Evolutionary conservation across 495 filamentous ascomycete genomes (phyloP).

Genomic region (Thermochaetoides thermophila): DNA sequence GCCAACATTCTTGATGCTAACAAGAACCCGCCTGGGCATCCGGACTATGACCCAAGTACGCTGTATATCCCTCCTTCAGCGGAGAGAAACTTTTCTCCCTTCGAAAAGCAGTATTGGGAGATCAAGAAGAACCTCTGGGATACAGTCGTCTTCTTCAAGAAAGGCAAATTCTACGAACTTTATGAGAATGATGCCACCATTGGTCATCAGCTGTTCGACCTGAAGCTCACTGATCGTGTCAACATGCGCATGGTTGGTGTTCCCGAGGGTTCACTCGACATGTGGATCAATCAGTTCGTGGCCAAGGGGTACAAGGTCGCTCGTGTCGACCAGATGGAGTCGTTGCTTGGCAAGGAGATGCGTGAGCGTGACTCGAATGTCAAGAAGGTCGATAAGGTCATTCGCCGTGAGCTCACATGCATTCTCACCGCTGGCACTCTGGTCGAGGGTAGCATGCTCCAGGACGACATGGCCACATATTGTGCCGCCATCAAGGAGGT

Average conservation of each 20-base stretch:
- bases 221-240: constrained; percentile 94
- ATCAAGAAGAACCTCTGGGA: constrained; percentile 98
- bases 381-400: constrained; percentile 72
- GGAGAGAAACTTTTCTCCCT: constrained; percentile 68
- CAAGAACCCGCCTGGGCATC: constrained; percentile 60
- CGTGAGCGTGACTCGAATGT: constrained; percentile 60
- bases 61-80: constrained; percentile 73
- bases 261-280: constrained; percentile 74
- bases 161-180: constrained; percentile 98
- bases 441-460: constrained; percentile 90
- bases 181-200: constrained; percentile 98
- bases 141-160: constrained; percentile 98
- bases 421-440: constrained; percentile 87
- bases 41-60: constrained; percentile 84
- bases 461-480: constrained; percentile 94
- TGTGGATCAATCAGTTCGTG: constrained; percentile 91
- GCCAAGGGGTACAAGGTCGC: constrained; percentile 94
- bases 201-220: constrained; percentile 90
- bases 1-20: constrained; percentile 73
- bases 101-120: constrained; percentile 99
- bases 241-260: constrained; percentile 99
- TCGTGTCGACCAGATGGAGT: constrained; percentile 89
- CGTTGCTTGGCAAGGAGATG: constrained; percentile 94
- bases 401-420: constrained; percentile 75
- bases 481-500: constrained; percentile 94